phyloP scores from a whole-genome alignment of 2,329 filamentous ascomycete genomes.

The Fusarium pseudocircinatum region DNA sequence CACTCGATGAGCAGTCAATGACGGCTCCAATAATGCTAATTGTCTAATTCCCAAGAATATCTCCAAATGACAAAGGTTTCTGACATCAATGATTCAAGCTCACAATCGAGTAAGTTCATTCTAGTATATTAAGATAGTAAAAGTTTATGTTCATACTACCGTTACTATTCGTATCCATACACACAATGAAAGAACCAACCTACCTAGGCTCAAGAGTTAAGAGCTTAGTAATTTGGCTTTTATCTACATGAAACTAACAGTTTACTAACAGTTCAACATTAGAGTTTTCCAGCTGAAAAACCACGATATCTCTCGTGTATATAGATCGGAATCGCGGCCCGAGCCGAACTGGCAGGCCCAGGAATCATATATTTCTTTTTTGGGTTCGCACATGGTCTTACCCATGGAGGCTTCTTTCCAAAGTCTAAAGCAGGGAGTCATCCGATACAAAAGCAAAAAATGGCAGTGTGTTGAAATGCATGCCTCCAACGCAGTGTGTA shows the following conservation, averaged over 20 bases:
- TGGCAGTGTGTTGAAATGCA: background rate
- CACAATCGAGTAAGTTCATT: background rate
- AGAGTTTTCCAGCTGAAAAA: background rate
- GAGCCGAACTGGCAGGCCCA: conserved; percentile 51
- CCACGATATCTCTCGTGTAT: conserved; percentile 38
- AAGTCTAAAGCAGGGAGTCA: background rate
- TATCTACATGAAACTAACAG: background rate
- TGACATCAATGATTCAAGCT: background rate
- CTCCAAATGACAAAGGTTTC: background rate
- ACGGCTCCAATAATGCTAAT: background rate
- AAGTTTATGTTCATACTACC: background rate
- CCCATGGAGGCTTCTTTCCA: background rate
- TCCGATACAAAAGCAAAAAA: background rate
- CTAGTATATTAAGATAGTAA: background rate
- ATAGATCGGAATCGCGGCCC: conserved; percentile 53
- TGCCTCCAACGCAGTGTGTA: background rate
- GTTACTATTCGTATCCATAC: background rate
- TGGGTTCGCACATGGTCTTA: background rate
- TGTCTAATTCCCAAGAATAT: background rate
- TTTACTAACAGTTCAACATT: background rate
- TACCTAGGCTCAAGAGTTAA: background rate
- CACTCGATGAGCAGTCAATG: background rate
- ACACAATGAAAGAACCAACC: background rate
- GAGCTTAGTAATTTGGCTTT: background rate
- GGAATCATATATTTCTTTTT: conserved; percentile 9